A percentile compares a stretch with the other conserved stretches of the same genome.
Evolutionary conservation across 768 basidiomycete species (phyloP).

Genomic region (Mycena sanguinolenta): DNA sequence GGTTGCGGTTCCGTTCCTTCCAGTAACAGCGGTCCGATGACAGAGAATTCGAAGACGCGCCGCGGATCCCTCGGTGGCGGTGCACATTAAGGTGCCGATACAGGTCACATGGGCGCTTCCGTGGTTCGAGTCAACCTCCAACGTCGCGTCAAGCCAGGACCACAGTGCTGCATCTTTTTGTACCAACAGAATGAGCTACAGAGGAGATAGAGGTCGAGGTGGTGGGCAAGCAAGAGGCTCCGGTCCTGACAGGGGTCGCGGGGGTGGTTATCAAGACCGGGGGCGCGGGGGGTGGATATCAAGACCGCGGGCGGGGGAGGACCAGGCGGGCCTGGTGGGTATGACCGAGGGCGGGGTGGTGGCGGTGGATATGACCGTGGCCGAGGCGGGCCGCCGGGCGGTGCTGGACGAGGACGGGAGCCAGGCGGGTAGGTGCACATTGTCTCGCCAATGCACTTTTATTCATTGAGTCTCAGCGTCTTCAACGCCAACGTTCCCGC

Average conservation of each 20-base stretch:
- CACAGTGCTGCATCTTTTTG: too few species aligned
- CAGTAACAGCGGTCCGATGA: too few species aligned
- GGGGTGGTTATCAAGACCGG: too few species aligned
- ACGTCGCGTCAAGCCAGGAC: too few species aligned
- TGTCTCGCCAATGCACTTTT: background rate
- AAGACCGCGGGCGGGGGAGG: too few species aligned
- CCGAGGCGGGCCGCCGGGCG: conserved; percentile 39
- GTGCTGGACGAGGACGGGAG: conserved; percentile 44
- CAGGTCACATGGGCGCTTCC: background rate
- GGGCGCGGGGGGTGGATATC: too few species aligned
- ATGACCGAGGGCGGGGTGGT: conserved; percentile 46
- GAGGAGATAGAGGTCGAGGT: conserved; percentile 56
- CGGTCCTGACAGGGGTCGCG: too few species aligned
- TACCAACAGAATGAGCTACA: conserved; percentile 47
- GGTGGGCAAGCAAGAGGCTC: conserved; percentile 42
- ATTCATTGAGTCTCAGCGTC: conserved; percentile 47
- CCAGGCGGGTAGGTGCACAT: conserved; percentile 54
- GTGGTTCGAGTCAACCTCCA: too few species aligned
- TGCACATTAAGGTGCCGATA: too few species aligned
- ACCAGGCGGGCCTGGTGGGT: conserved; percentile 15
- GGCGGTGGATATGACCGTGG: conserved; percentile 28
- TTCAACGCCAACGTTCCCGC: conserved; percentile 54
- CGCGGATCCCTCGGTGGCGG: too few species aligned
- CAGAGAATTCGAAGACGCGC: too few species aligned
- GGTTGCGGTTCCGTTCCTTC: too few species aligned